These are phyloP conservation scores for Apodospora peruviana DNA, from an alignment of 495 filamentous ascomycete genomes.

Conservation along the genomic window DNA sequence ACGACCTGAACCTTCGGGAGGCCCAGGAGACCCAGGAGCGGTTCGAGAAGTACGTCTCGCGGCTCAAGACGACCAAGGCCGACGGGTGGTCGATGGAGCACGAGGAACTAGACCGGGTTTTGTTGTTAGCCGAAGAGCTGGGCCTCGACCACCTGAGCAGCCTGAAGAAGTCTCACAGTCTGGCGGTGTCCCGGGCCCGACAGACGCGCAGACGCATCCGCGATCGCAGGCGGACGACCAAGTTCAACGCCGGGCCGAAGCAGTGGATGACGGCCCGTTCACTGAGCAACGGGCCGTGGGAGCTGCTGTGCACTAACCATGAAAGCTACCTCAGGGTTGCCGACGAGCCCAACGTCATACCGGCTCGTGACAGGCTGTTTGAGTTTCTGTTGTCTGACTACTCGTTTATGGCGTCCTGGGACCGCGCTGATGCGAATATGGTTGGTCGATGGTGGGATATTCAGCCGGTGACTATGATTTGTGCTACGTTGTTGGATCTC, in stretches of 20 bases:
- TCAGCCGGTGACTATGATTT: slow-evolving; percentile 10
- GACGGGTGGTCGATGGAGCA: slow-evolving; percentile 12
- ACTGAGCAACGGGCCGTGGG: slow-evolving; percentile 13
- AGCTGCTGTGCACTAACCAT: slow-evolving; percentile 10
- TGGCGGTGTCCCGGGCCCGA: slow-evolving; percentile 3
- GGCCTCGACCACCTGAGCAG: slow-evolving; percentile 1
- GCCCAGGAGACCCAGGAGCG: slow-evolving; percentile 4
- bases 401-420: slow-evolving; percentile 15
- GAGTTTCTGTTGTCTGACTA: slow-evolving; percentile 15
- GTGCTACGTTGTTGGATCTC: slow-evolving; percentile 10
- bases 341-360: slow-evolving; percentile 1
- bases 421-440: slow-evolving; percentile 8
- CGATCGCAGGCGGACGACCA: slow-evolving; percentile 8
- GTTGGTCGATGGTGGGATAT: slow-evolving; percentile 13
- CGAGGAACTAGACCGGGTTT: slow-evolving; percentile 11
- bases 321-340: slow-evolving; percentile 10
- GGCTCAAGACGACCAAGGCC: slow-evolving; percentile 9
- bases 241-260: slow-evolving; percentile 12
- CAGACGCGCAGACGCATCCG: slow-evolving; percentile 4
- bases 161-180: slow-evolving; percentile 5
- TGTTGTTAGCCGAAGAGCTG: slow-evolving; percentile 13
- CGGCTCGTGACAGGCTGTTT: slow-evolving; percentile 9
- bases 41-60: slow-evolving; percentile 10
- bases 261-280: slow-evolving; percentile 5
- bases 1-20: neutral